A percentile compares a stretch with the other conserved stretches of the same genome.
phyloP scores from a whole-genome alignment of 2,329 filamentous ascomycete species.

The Phyllosticta capitalensis region DNA sequence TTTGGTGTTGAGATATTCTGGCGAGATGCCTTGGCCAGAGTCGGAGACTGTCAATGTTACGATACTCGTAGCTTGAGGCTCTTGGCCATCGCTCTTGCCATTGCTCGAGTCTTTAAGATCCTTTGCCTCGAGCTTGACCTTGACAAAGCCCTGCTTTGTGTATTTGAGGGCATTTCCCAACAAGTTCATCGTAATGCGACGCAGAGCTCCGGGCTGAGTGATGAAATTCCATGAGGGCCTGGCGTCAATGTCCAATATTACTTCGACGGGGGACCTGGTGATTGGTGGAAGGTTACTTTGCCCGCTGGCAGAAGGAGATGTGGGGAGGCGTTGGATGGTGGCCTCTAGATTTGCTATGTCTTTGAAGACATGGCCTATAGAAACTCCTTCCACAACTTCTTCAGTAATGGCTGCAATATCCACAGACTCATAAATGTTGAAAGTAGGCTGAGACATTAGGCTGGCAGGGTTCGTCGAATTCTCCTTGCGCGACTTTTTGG shows the following conservation, averaged over 20 bases:
- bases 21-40: slow-evolving; percentile 56
- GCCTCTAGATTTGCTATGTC: slow-evolving; percentile 13
- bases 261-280: slow-evolving; percentile 23
- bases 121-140: slow-evolving; percentile 12
- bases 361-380: slow-evolving; percentile 38
- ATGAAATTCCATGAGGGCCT: slow-evolving; percentile 33
- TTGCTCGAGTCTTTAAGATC: background rate
- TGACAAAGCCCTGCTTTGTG: slow-evolving; percentile 33
- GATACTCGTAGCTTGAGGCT: slow-evolving; percentile 9
- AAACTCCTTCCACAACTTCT: slow-evolving; percentile 47
- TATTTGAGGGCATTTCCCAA: slow-evolving; percentile 43
- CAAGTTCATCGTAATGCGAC: slow-evolving; percentile 40
- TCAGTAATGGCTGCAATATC: slow-evolving; percentile 41
- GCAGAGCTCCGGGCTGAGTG: slow-evolving; percentile 38
- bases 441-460: slow-evolving; percentile 17
- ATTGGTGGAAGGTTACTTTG: background rate
- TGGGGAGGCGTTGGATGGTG: background rate
- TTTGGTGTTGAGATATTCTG: slow-evolving; percentile 50
- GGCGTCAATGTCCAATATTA: slow-evolving; percentile 36
- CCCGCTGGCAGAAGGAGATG: background rate
- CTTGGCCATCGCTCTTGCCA: background rate
- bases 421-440: slow-evolving; percentile 26
- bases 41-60: slow-evolving; percentile 46
- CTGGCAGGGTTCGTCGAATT: slow-evolving; percentile 12
- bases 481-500: slow-evolving; percentile 16